Evolutionary conservation across 495 filamentous ascomycete species (phyloP).

Genomic region (Aspergillus haitiensis): DNA sequence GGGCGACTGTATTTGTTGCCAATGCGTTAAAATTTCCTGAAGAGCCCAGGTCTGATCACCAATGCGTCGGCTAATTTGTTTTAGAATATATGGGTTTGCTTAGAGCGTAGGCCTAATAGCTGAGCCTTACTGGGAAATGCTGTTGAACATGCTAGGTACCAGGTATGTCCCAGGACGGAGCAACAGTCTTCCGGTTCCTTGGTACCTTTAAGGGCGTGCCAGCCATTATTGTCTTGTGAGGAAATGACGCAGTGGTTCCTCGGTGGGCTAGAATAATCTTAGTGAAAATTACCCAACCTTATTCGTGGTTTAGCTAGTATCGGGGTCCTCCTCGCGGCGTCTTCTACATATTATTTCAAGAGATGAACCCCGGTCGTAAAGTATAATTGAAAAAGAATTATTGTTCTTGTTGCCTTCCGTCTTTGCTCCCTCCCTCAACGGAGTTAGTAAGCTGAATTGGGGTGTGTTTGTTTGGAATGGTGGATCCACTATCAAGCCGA

Average conservation of each 20-base stretch:
- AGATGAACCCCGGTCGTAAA: no score
- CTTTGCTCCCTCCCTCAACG: background rate
- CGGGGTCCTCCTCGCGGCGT: slow-evolving; percentile 13
- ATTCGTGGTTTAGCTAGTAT: slow-evolving; percentile 17
- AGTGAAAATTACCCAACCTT: slow-evolving; percentile 1
- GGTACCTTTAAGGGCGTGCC: background rate
- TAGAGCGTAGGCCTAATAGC: background rate
- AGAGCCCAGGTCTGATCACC: background rate
- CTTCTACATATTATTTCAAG: background rate
- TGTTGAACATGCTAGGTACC: background rate
- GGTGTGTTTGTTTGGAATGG: background rate
- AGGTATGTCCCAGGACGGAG: background rate
- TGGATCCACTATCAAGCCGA: slow-evolving; percentile 4
- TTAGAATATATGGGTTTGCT: background rate
- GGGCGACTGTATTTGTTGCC: background rate
- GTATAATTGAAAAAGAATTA: no score
- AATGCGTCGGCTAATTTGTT: background rate
- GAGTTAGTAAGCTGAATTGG: background rate
- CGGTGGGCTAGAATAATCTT: background rate
- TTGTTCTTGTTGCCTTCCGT: no score
- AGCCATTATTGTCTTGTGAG: background rate
- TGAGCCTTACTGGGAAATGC: background rate
- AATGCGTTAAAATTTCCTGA: slow-evolving; percentile 3
- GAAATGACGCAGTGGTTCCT: background rate
- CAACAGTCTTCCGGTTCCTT: slow-evolving; percentile 1